These are phyloP conservation scores for Priceomyces melissophilus DNA, from an alignment of 805 yeast species.

Conservation along the genomic window DNA sequence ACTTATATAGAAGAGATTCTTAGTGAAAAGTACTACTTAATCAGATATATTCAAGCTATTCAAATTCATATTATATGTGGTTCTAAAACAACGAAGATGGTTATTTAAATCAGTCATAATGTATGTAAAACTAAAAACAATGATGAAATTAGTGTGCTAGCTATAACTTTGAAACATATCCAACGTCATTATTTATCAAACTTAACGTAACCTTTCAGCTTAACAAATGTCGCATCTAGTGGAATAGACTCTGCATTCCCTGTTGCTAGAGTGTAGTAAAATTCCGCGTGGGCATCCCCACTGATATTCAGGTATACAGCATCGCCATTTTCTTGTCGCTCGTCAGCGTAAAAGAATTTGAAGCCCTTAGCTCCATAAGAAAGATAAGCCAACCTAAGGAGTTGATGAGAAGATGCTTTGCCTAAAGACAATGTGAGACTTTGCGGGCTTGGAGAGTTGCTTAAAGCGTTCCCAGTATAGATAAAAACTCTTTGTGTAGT, in stretches of 20 bases:
- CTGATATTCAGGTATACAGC: not conserved
- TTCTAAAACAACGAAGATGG: too few species aligned
- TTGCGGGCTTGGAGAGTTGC: not conserved
- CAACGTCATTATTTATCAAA: too few species aligned
- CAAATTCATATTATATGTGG: too few species aligned
- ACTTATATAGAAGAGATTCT: too few species aligned
- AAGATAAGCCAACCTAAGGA: not conserved
- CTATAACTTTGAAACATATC: too few species aligned
- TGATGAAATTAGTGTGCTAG: too few species aligned
- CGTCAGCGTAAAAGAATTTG: constrained; percentile 4
- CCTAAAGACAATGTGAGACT: not conserved
- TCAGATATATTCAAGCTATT: too few species aligned
- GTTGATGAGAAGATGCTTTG: not conserved
- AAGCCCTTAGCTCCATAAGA: constrained; percentile 1
- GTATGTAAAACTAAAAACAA: too few species aligned
- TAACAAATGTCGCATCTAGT: constrained; percentile 5
- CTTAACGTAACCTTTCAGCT: constrained; percentile 1
- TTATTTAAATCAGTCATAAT: too few species aligned
- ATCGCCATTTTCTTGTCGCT: constrained; percentile 1
- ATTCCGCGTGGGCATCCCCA: constrained; percentile 4
- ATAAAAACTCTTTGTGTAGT: not conserved
- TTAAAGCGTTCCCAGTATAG: not conserved
- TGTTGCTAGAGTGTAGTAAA: constrained; percentile 1
- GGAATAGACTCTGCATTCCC: constrained; percentile 1
- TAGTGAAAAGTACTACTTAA: too few species aligned